Percentiles rank a stretch among this genome's conserved stretches.
These are phyloP conservation scores for Tulasnella sp. DNA, from an alignment of 768 basidiomycete genomes.

Conservation along the genomic window DNA sequence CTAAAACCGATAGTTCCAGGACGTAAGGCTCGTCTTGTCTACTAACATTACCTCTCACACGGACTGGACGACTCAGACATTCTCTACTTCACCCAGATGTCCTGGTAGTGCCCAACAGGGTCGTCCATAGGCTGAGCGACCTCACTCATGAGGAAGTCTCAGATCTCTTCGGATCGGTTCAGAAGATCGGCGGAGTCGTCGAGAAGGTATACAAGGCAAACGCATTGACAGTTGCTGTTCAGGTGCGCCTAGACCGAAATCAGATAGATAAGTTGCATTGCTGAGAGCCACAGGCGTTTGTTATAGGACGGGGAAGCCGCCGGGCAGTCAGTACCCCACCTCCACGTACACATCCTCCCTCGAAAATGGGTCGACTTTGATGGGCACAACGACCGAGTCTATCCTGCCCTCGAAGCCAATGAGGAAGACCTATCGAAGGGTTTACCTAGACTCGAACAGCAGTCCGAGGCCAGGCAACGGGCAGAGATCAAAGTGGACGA, in stretches of 20 bases:
- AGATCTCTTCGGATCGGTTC: conserved; percentile 71
- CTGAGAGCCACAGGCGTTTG: not conserved
- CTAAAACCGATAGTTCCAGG: conserved; percentile 90
- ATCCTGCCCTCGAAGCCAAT: conserved; percentile 3
- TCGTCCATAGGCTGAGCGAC: conserved; percentile 40
- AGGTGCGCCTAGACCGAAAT: conserved; percentile 52
- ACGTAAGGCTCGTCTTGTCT: conserved; percentile 43
- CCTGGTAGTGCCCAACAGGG: conserved; percentile 43
- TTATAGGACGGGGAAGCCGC: conserved; percentile 75
- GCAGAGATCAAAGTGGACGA: conserved; percentile 42
- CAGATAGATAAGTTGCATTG: not conserved
- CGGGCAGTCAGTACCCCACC: conserved; percentile 80
- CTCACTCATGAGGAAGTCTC: conserved; percentile 49
- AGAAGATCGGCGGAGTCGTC: conserved; percentile 65
- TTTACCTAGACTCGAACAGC: conserved; percentile 44
- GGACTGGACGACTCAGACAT: not conserved
- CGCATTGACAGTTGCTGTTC: conserved; percentile 78
- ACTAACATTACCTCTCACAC: not conserved
- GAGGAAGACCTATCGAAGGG: conserved; percentile 52
- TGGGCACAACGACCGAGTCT: conserved; percentile 29
- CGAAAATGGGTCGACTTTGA: conserved; percentile 44
- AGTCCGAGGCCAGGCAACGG: not conserved
- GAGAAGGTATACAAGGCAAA: conserved; percentile 77
- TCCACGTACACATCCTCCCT: conserved; percentile 93
- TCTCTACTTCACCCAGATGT: conserved; percentile 34